Evolutionary conservation across 257 asterid species (phyloP), one percentile per base, ranked within the genome.

Genomic region (Echium plantagineum): DNA sequence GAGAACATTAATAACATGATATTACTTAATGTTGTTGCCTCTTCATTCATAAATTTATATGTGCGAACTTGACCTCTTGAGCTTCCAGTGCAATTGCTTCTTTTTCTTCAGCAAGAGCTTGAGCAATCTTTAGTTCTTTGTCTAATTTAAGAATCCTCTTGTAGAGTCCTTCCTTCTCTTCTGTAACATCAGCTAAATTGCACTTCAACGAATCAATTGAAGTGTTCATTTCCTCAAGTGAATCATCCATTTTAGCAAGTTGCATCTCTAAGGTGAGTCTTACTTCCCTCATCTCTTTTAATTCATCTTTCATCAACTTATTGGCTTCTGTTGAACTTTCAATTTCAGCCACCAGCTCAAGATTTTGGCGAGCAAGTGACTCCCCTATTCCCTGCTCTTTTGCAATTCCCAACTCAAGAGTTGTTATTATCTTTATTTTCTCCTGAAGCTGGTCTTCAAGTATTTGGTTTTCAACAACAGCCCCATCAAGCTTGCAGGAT

Each of bases 51-150:
- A 17, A 42, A 42, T 12, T 42, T 10, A 42, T 35, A 35, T 42
- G 15, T 10, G 49, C 17, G 49, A 42, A 42, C 57, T 16, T 72
- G 73, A 93, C 99, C 99, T 86, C 89, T 77, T 75, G 86, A 31
- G 91, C 95, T 72, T 89, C 97, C 67, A 63, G 24, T 61, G 93
- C 83, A 61, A 71, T 71, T 62, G 74, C 81, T 81, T 76, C 89
- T 58, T 80, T 86, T 62, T 86, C 95, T 77, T 83, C 86, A 30
- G 89, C 94, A 68, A 78, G 79, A n/a, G 78, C 75, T 74, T 64
- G 73, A 57, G 80, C 79, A 69, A 75, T 77, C 76, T 81, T 87
- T 19, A 83, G 83, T 70, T 80, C 94, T 69, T 68, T 81, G 59
- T 72, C 80, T 77, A 80, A 73, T 52, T n/a, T 61, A 57, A 31